Base-by-base conservation (phyloP, 371 early-diverging fungal genomes). In the Mucor sp. region DNA sequence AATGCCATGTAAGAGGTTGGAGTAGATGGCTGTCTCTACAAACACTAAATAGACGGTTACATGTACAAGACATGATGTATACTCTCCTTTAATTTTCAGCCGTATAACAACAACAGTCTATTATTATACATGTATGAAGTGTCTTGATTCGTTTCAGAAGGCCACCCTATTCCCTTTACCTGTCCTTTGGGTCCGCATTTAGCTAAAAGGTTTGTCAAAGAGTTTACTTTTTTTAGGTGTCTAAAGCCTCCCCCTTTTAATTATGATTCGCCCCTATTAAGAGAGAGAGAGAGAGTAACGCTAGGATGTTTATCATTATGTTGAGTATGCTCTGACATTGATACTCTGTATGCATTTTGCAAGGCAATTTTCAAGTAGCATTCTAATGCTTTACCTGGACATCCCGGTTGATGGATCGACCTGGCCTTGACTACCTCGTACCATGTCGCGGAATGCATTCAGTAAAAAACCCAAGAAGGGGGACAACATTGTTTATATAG, bases 201-300 rank as follows among this genome's bases (percentile, higher is more conserved):
- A 53, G 63, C 28, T 62, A 62, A 35, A 35, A 37, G 39, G 55
- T 62, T 62, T 62, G 63, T 62, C 63, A 62, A 62, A 62, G 63
- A 53, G 48, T 48, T 32, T 32, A 23, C 32, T 21, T 25, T 27
- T 48, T 50, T 50, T 62, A 50, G 50, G 50, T 50, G 50, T 23
- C 11, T 37, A 37, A 25, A 50, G 23, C 50, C 28, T 62, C 27
- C 62, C 50, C 55, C 39, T 37, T 47, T 53, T 37, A 56, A 56
- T 23, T 47, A 48, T 62, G 32, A 9, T 23, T 50, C 12, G 21
- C 50, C 50, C 50, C 50, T 50, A 50, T 50, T 50, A 7, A 47
- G 47, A 47, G 15, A 41, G 15, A 44, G 6, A 47, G 23, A 50
- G 9, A 47, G 8, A 6, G 50, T 23, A 50, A 25, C 25, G 21